Conservation (phyloP, 139 green algal species). For the Chlamydomonas applanata region DNA sequence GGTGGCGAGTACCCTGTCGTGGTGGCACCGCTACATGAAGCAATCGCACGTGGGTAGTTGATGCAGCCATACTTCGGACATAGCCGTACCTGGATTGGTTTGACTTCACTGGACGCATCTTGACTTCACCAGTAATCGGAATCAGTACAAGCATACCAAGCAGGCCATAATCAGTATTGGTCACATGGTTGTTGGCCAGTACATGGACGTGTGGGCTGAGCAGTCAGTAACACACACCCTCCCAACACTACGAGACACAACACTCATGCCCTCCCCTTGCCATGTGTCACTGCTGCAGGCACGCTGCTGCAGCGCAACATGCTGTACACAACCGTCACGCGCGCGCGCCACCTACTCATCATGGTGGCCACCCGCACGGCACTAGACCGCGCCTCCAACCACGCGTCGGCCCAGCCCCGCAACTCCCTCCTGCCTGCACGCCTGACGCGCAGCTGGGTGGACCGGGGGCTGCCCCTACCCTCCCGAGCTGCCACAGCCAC, state of each 20-base stretch:
- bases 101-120: no score
- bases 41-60: slow-evolving; percentile 1
- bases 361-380: slow-evolving; percentile 34
- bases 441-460: background rate
- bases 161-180: no score
- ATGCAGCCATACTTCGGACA: no score
- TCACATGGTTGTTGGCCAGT: background rate
- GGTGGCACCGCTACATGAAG: slow-evolving; percentile 61
- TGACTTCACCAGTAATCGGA: no score
- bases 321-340: slow-evolving; percentile 75
- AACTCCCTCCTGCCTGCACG: slow-evolving; percentile 2
- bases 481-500: no score
- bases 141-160: no score
- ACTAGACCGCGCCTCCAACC: background rate
- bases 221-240: background rate
- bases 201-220: background rate
- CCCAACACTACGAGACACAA: slow-evolving; percentile 2
- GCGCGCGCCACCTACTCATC: slow-evolving; percentile 53
- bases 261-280: background rate
- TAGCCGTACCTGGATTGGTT: no score
- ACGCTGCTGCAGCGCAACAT: slow-evolving; percentile 63
- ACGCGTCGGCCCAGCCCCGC: background rate
- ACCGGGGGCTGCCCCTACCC: no score
- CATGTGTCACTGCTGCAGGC: background rate
- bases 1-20: slow-evolving; percentile 78